These are phyloP conservation scores for Beauveria australis DNA, from an alignment of 2,329 filamentous ascomycete species.

Conservation along the genomic window DNA sequence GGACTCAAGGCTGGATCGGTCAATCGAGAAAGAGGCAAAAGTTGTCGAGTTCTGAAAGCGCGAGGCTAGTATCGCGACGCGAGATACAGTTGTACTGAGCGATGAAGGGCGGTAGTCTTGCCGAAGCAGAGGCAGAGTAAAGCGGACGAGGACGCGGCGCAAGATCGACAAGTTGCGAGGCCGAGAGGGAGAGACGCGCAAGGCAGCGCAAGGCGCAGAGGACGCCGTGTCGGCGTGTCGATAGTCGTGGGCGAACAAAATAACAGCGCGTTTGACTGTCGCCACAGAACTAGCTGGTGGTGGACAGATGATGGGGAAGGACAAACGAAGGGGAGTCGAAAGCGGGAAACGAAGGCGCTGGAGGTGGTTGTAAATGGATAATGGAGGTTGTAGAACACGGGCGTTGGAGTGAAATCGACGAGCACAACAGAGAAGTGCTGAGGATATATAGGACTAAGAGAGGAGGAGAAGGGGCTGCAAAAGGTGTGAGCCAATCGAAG, in stretches of 20 bases:
- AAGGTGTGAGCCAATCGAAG: not conserved
- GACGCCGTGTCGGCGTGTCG: conserved; percentile 16
- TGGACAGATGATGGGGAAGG: not conserved
- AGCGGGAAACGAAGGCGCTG: not conserved
- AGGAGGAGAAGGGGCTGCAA: not conserved
- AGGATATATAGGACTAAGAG: not conserved
- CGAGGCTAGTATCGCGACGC: not conserved
- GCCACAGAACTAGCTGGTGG: conserved; percentile 13
- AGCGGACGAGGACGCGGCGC: not conserved
- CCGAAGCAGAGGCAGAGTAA: not conserved
- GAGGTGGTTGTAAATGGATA: not conserved
- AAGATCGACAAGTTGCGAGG: not conserved
- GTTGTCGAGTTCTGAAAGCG: not conserved
- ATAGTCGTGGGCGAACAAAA: conserved; percentile 17
- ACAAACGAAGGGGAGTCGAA: not conserved
- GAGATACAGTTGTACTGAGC: too few relatives aligned
- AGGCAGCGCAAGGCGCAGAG: conserved; percentile 15
- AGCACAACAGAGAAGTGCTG: not conserved
- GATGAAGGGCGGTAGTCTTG: not conserved
- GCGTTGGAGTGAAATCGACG: not conserved
- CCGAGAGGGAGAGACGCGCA: conserved; percentile 1
- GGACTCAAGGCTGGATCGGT: not conserved
- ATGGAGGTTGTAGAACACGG: not conserved
- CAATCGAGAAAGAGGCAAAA: not conserved
- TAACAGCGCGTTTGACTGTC: conserved; percentile 14